phyloP scores from a whole-genome alignment of 2,329 filamentous ascomycete species.

The Lizonia empirigonia region DNA sequence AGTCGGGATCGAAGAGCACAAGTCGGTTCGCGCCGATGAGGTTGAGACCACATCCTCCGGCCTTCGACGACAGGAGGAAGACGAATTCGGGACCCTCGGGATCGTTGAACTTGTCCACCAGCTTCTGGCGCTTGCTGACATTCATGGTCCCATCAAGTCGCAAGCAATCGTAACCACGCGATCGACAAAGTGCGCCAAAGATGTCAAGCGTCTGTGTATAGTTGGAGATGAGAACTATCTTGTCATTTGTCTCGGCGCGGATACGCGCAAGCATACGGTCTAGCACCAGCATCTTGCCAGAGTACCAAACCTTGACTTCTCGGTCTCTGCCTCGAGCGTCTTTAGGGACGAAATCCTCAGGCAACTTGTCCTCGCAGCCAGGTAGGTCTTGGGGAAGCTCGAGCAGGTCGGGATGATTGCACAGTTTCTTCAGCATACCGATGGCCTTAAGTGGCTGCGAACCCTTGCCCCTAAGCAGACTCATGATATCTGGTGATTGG shows the following conservation, averaged over 20 bases:
- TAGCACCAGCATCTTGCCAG: constrained; percentile 97
- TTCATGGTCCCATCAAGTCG: constrained; percentile 97
- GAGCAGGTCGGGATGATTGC: constrained; percentile 94
- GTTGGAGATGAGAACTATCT: constrained; percentile 98
- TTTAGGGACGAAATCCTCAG: constrained; percentile 86
- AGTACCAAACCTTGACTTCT: constrained; percentile 94
- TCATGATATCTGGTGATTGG: constrained; percentile 91
- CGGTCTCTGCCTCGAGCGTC: constrained; percentile 86
- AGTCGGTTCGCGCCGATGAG: constrained; percentile 93
- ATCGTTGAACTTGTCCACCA: constrained; percentile 97
- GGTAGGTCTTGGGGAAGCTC: constrained; percentile 83
- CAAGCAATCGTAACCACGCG: constrained; percentile 81
- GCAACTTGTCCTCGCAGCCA: constrained; percentile 80
- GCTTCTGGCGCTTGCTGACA: constrained; percentile 93
- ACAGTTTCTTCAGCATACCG: constrained; percentile 95
- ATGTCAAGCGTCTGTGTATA: constrained; percentile 96
- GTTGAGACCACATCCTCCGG: constrained; percentile 94
- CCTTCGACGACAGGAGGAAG: constrained; percentile 95
- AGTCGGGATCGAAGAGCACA: constrained; percentile 90
- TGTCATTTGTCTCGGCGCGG: constrained; percentile 94
- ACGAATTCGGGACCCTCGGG: constrained; percentile 88
- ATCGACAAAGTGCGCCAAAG: constrained; percentile 88
- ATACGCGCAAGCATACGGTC: constrained; percentile 97
- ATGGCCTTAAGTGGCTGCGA: constrained; percentile 97
- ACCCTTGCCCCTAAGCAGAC: constrained; percentile 87